Percentiles rank a stretch among this genome's conserved stretches.
These are phyloP conservation scores for Isatis tinctoria DNA, from an alignment of 345 rosid species.

Conservation along the genomic window DNA sequence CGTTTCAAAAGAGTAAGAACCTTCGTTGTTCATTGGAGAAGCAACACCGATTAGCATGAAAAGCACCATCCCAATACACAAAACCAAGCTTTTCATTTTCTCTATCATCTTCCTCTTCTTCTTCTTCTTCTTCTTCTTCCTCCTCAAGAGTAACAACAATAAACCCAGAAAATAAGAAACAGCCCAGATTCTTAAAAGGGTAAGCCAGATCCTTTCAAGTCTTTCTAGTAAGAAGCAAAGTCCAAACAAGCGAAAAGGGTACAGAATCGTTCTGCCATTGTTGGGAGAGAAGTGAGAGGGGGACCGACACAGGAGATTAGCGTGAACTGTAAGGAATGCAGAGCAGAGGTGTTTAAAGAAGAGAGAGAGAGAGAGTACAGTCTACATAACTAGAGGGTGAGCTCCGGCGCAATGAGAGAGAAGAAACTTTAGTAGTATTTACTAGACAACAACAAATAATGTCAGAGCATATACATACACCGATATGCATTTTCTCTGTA, in stretches of 20 bases:
- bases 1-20: conserved; percentile 14
- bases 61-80: conserved; percentile 18
- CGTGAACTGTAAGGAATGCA: conserved; percentile 63
- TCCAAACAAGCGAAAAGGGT: background rate
- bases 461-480: conserved; percentile 15
- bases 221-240: background rate
- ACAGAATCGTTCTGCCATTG: conserved; percentile 12
- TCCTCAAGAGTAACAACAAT: background rate
- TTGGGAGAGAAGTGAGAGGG: conserved; percentile 4
- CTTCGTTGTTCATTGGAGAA: conserved; percentile 55
- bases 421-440: conserved; percentile 20
- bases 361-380: conserved; percentile 40
- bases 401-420: conserved; percentile 18
- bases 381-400: conserved; percentile 20
- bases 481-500: background rate
- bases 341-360: conserved; percentile 46
- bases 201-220: background rate
- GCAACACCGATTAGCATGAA: conserved; percentile 37
- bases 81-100: conserved; percentile 8
- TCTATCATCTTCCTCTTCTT: background rate
- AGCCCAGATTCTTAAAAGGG: background rate
- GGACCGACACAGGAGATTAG: conserved; percentile 61
- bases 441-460: conserved; percentile 21
- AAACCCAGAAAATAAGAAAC: background rate
- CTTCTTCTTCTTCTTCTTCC: background rate